Percentiles rank a stretch among this genome's conserved stretches.
phyloP scores from a whole-genome alignment of 495 filamentous ascomycete genomes.

The Neurospora intermedia region DNA sequence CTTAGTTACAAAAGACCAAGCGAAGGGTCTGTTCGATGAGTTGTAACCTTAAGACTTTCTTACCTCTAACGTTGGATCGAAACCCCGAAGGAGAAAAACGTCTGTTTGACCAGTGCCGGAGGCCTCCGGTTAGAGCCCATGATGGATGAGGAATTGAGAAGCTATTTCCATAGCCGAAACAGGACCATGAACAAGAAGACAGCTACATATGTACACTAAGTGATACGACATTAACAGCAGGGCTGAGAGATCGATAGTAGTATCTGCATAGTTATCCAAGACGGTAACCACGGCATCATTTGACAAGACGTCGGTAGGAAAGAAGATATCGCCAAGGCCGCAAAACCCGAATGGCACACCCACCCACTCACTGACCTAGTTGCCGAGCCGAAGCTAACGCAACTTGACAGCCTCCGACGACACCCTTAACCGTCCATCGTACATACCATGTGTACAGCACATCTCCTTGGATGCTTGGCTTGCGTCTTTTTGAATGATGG shows the following conservation, averaged over 20 bases:
- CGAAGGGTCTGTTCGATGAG: background rate
- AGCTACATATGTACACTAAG: background rate
- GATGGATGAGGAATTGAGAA: background rate
- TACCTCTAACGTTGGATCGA: background rate
- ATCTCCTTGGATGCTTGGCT: background rate
- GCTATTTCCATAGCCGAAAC: background rate
- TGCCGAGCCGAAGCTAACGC: background rate
- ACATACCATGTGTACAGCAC: background rate
- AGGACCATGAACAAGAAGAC: background rate
- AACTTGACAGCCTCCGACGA: background rate
- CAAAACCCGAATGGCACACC: background rate
- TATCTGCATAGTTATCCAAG: background rate
- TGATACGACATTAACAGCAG: background rate
- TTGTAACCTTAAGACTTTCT: background rate
- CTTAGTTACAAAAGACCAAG: background rate
- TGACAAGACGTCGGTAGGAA: background rate
- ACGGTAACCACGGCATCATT: background rate
- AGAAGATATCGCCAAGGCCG: background rate
- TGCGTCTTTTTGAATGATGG: background rate
- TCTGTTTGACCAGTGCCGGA: background rate
- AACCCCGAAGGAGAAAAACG: background rate
- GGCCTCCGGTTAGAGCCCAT: background rate
- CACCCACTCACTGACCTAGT: background rate
- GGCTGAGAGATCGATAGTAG: background rate
- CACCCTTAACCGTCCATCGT: background rate